Evolutionary conservation across 1,284 basidiomycete genomes (phyloP).

Genomic region (Athelia sp.): DNA sequence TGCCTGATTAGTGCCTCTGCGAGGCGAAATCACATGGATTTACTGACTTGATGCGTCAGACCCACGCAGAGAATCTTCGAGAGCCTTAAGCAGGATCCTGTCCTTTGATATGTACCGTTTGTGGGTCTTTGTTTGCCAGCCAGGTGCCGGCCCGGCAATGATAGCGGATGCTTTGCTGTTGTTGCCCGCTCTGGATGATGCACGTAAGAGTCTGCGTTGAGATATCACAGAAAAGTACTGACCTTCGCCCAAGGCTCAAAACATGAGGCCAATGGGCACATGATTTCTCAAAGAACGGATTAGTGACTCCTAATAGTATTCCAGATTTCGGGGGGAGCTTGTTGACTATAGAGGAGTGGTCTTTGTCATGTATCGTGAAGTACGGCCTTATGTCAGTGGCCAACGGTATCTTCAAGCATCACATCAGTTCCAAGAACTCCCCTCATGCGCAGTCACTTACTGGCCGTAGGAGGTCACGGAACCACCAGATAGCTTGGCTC

Average conservation of each 20-base stretch:
- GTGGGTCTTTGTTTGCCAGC: conserved; percentile 77
- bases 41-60: conserved; percentile 49
- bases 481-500: conserved; percentile 86
- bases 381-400: conserved; percentile 89
- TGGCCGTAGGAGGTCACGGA: conserved; percentile 84
- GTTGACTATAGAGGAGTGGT: conserved; percentile 74
- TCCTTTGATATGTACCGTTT: conserved; percentile 88
- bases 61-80: conserved; percentile 54
- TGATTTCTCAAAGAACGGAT: conserved; percentile 87
- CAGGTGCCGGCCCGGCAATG: conserved; percentile 50
- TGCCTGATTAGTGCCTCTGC: conserved; percentile 1
- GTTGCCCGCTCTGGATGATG: not conserved
- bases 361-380: conserved; percentile 93
- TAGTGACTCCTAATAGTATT: conserved; percentile 86
- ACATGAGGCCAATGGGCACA: conserved; percentile 94
- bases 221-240: conserved; percentile 45
- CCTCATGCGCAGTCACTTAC: conserved; percentile 33
- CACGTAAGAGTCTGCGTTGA: not conserved
- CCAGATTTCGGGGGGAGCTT: conserved; percentile 83
- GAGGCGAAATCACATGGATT: conserved; percentile 1
- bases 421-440: not conserved
- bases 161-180: conserved; percentile 13
- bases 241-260: conserved; percentile 55
- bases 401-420: conserved; percentile 62
- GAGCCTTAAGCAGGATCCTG: conserved; percentile 59